Base-by-base conservation (phyloP, 306 rosid species). In the Sphenostylis stenocarpa region DNA sequence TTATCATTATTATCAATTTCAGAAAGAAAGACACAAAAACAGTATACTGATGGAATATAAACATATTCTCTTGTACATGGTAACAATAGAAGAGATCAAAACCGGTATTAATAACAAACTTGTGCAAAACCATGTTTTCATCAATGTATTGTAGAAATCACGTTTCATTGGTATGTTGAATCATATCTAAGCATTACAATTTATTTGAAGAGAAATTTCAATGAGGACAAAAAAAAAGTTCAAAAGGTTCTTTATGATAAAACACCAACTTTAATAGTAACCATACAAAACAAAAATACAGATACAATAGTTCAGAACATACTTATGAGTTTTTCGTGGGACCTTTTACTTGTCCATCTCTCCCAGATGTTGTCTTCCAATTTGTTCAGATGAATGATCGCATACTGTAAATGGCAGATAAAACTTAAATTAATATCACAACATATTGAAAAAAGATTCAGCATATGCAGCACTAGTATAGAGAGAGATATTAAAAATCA, bases 321-420 rank as follows among this genome's bases (percentile, higher is more conserved):
- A 91, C 98, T 84, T 55, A 48, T 68, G 61, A 82, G 84, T 49
- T 82, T 89, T 72, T 90, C 92, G 48, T 67, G 85, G 51, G 89
- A 89, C 78, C 80, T 83, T 82, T 88, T 95, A 81, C 73, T 83
- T 41, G 89, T 84, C 99, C 99, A 95, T 56, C 88, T 87, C 84
- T 92, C 97, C 97, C 92, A 89, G 80, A 95, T 88, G 89, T 88
- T 92, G 82, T 95, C 97, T 88, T 95, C 99, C 90, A 95, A 77
- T 87, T 87, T 95, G 84, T 87, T 92, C 80, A 95, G 86, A 82
- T 95, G 97, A 84, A 61, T 92, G 72, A 88, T 88, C 1, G 91
- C 97, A 86, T 95, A 95, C 99, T 95, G 92, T 64, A 67, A 73
- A 87, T 45, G 63, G 68, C 62, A 89, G 29, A 83, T 70, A 74